These are phyloP conservation scores for Pestalotiopsis sp. DNA, from an alignment of 2,329 filamentous ascomycete genomes.

Conservation along the genomic window DNA sequence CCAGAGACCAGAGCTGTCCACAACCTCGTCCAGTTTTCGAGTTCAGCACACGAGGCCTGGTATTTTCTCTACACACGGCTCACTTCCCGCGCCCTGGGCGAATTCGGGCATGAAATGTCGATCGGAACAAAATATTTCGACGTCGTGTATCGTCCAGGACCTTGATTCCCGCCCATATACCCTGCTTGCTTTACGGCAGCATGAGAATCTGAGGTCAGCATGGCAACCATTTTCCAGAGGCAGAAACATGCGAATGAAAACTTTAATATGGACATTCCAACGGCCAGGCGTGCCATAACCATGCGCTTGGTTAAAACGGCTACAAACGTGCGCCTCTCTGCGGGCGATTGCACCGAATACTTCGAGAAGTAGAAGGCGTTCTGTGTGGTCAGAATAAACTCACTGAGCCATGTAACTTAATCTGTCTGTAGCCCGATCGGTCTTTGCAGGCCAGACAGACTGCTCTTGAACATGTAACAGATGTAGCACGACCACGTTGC, in stretches of 20 bases:
- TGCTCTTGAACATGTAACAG: background rate
- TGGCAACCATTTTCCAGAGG: background rate
- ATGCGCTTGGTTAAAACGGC: background rate
- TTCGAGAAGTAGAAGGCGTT: background rate
- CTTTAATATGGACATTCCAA: background rate
- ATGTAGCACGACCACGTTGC: slow-evolving; percentile 10
- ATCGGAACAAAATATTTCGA: background rate
- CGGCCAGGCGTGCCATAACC: background rate
- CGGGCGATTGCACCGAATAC: background rate
- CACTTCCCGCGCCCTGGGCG: background rate
- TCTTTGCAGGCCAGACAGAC: background rate
- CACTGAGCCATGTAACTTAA: background rate
- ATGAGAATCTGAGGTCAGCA: background rate
- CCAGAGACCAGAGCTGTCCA: background rate
- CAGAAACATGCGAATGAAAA: background rate
- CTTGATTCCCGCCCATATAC: background rate
- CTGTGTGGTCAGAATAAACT: background rate
- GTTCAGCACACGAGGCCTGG: background rate
- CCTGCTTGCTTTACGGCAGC: background rate
- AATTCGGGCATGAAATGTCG: background rate
- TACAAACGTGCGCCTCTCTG: background rate
- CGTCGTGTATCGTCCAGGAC: slow-evolving; percentile 1
- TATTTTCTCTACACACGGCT: background rate
- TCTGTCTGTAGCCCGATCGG: background rate
- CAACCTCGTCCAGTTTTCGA: background rate